A percentile compares a stretch with the other conserved stretches of the same genome.
phyloP scores from a whole-genome alignment of 768 basidiomycete species.

The Mycena capillaripes region DNA sequence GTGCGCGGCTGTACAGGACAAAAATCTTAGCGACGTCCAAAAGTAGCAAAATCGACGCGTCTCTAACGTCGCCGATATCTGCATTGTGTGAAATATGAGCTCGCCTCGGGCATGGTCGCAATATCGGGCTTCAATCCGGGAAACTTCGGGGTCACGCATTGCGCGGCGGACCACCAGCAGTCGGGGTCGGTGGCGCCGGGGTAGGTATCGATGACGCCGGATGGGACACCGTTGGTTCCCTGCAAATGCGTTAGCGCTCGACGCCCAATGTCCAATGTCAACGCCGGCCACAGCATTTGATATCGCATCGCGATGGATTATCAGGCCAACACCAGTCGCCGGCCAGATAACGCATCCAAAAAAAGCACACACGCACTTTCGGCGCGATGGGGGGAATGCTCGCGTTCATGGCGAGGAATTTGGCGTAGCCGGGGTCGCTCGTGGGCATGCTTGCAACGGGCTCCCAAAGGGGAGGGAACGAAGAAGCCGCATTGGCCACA shows the following conservation, averaged over 20 bases:
- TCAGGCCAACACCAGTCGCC: too few relatives aligned
- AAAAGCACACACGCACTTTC: conserved; percentile 49
- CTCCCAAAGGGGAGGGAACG: conserved; percentile 9
- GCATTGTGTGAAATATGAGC: too few relatives aligned
- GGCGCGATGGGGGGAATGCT: conserved; percentile 64
- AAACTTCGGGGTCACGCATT: conserved; percentile 64
- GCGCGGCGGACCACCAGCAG: conserved; percentile 56
- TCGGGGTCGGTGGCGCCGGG: conserved; percentile 18
- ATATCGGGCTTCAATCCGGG: conserved; percentile 60
- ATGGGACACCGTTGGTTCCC: conserved; percentile 3
- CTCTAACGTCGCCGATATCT: too few relatives aligned
- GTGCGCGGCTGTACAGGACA: conserved; percentile 58
- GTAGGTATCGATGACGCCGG: conserved; percentile 2
- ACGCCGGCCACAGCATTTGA: too few relatives aligned
- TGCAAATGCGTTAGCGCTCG: too few relatives aligned
- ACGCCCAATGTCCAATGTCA: too few relatives aligned
- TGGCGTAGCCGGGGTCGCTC: conserved; percentile 56
- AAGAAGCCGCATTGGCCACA: not conserved
- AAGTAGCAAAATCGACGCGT: too few relatives aligned
- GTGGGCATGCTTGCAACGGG: conserved; percentile 2
- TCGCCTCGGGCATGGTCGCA: conserved; percentile 63
- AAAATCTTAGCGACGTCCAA: not conserved
- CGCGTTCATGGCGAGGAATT: conserved; percentile 59
- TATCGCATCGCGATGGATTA: not conserved
- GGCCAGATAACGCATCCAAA: too few relatives aligned